These are phyloP conservation scores for Skeletonema costatum DNA, from an alignment of 108 stramenopile genomes.

Conservation along the genomic window DNA sequence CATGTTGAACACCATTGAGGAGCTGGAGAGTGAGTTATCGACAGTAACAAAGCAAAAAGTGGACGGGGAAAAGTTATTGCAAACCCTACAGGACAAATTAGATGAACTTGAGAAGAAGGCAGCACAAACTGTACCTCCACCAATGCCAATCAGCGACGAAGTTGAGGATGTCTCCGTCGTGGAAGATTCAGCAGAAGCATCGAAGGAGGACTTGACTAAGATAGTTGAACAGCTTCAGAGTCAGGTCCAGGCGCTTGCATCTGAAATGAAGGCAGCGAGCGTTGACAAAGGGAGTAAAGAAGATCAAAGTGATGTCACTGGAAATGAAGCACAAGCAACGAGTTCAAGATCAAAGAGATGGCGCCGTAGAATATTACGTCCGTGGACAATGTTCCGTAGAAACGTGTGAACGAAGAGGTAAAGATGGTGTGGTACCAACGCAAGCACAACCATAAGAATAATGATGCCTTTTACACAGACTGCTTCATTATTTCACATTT, in stretches of 20 bases:
- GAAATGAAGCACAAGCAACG: neutral
- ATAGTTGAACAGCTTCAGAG: slow-evolving; percentile 8
- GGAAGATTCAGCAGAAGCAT: neutral
- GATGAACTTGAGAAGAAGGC: neutral
- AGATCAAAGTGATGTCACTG: neutral
- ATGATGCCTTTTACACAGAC: too few relatives aligned
- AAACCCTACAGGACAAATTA: neutral
- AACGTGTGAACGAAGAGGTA: neutral
- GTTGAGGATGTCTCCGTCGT: neutral
- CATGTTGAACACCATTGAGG: slow-evolving; percentile 28
- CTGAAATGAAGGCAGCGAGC: neutral
- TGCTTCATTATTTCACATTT: too few relatives aligned
- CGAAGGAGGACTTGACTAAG: neutral
- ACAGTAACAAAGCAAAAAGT: neutral
- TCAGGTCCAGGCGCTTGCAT: neutral
- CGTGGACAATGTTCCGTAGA: slow-evolving; percentile 16
- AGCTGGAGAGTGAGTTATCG: slow-evolving; percentile 34
- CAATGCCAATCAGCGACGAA: neutral
- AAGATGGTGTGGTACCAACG: too few relatives aligned
- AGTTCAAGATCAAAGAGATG: slow-evolving; percentile 9
- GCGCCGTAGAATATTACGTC: slow-evolving; percentile 7
- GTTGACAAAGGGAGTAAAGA: slow-evolving; percentile 1
- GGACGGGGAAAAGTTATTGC: neutral
- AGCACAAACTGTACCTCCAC: neutral
- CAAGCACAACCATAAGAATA: too few relatives aligned